Percentiles rank a stretch among this genome's conserved stretches.
Conservation (phyloP, 257 asterid genomes). For the Solanum rostratum region DNA sequence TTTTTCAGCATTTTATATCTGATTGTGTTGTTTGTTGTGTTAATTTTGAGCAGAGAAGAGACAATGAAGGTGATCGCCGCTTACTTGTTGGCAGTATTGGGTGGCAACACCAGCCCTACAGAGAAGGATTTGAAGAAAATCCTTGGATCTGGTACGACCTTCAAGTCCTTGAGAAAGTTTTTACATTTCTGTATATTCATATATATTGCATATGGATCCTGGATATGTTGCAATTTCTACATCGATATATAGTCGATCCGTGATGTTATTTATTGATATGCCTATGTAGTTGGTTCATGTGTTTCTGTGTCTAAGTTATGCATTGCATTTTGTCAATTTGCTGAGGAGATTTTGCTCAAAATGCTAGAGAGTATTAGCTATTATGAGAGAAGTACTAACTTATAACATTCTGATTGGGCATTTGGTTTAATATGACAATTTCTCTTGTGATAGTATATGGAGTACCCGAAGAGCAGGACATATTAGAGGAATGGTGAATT, state of each 20-base stretch:
- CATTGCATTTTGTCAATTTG: neutral
- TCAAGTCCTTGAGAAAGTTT: neutral
- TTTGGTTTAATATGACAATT: neutral
- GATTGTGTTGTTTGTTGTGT: neutral
- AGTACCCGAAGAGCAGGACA: neutral
- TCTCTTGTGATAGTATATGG: neutral
- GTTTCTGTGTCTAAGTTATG: neutral
- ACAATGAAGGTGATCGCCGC: conserved; percentile 44
- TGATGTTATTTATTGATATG: neutral
- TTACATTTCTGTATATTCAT: neutral
- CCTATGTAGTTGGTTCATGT: neutral
- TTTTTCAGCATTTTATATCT: neutral
- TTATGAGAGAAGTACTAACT: neutral
- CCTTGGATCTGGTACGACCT: conserved; percentile 23
- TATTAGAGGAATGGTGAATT: neutral
- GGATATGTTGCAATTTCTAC: neutral
- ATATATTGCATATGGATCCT: neutral
- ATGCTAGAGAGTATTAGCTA: neutral
- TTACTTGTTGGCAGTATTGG: conserved; percentile 45
- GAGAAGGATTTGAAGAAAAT: conserved; percentile 32
- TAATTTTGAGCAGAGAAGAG: conserved; percentile 4
- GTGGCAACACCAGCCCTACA: conserved; percentile 35
- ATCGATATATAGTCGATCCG: neutral
- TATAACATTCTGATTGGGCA: neutral
- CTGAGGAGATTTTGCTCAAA: neutral